Percentiles rank a stretch among this genome's conserved stretches.
These are phyloP conservation scores for Quercus alba DNA, from an alignment of 306 rosid species.

Conservation along the genomic window DNA sequence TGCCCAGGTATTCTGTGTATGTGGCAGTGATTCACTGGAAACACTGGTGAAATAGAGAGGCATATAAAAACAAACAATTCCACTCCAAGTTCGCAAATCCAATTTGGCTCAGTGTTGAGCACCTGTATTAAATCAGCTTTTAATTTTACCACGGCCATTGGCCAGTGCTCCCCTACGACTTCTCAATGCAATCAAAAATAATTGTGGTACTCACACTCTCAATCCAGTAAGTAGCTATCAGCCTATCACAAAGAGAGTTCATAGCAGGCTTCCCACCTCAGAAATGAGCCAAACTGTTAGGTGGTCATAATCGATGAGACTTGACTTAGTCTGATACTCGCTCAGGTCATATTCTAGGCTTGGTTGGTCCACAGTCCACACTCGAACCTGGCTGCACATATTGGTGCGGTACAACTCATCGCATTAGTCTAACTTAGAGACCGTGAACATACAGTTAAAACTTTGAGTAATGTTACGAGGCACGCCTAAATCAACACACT, in stretches of 20 bases:
- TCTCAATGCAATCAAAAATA: not conserved
- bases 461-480: too few relatives aligned
- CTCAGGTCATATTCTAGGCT: not conserved
- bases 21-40: slow-evolving; percentile 30
- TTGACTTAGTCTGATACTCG: not conserved
- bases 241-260: not conserved
- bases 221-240: too few relatives aligned
- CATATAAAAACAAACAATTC: slow-evolving; percentile 36
- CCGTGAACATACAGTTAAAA: too few relatives aligned
- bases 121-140: slow-evolving; percentile 23
- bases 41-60: slow-evolving; percentile 32
- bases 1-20: slow-evolving; percentile 32
- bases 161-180: not conserved
- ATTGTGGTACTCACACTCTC: too few relatives aligned
- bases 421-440: too few relatives aligned
- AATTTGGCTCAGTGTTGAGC: slow-evolving; percentile 33
- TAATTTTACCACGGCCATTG: too few relatives aligned
- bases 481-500: too few relatives aligned
- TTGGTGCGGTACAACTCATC: too few relatives aligned
- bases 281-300: not conserved
- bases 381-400: too few relatives aligned
- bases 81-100: slow-evolving; percentile 25
- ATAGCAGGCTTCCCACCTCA: slow-evolving; percentile 4
- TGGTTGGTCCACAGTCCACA: too few relatives aligned
- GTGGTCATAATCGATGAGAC: not conserved